Evolutionary conservation across 2,329 filamentous ascomycete genomes (phyloP).

Genomic region (Cordyceps pruinosa): DNA sequence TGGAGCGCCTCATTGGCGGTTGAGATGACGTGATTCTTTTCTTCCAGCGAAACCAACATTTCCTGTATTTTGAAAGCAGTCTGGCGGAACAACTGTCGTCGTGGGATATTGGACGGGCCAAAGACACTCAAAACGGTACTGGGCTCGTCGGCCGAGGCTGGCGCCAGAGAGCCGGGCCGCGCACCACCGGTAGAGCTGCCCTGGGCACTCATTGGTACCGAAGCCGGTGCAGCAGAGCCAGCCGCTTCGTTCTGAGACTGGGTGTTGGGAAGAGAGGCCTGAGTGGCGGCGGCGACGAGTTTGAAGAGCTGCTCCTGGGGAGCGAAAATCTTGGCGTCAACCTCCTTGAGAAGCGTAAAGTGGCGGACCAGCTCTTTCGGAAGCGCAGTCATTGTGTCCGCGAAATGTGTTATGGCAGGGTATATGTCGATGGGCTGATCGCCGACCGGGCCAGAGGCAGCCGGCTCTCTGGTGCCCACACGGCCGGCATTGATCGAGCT

Average conservation of each 20-base stretch:
- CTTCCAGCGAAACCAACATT: slow-evolving; percentile 84
- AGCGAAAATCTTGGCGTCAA: slow-evolving; percentile 91
- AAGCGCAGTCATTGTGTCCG: slow-evolving; percentile 84
- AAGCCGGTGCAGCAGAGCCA: slow-evolving; percentile 34
- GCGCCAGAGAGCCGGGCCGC: slow-evolving; percentile 28
- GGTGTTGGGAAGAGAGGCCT: slow-evolving; percentile 40
- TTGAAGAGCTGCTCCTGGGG: slow-evolving; percentile 77
- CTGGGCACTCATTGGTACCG: slow-evolving; percentile 43
- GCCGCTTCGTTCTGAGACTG: slow-evolving; percentile 38
- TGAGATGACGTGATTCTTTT: slow-evolving; percentile 94
- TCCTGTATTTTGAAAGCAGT: slow-evolving; percentile 73
- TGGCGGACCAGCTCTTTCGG: slow-evolving; percentile 93
- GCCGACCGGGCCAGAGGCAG: slow-evolving; percentile 36
- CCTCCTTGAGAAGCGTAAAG: slow-evolving; percentile 92
- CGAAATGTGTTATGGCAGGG: slow-evolving; percentile 66
- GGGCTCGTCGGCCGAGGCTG: slow-evolving; percentile 37
- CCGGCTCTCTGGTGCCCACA: slow-evolving; percentile 37
- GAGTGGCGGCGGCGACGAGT: slow-evolving; percentile 60
- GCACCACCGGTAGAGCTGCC: slow-evolving; percentile 39
- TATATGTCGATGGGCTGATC: slow-evolving; percentile 61
- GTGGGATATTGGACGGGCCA: slow-evolving; percentile 53
- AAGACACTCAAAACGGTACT: slow-evolving; percentile 37
- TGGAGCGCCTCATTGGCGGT: slow-evolving; percentile 86
- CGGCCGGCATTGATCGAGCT: slow-evolving; percentile 42
- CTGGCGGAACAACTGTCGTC: slow-evolving; percentile 69